phyloP scores from a whole-genome alignment of 176 grass and related monocot species.

The Lolium multiflorum region DNA sequence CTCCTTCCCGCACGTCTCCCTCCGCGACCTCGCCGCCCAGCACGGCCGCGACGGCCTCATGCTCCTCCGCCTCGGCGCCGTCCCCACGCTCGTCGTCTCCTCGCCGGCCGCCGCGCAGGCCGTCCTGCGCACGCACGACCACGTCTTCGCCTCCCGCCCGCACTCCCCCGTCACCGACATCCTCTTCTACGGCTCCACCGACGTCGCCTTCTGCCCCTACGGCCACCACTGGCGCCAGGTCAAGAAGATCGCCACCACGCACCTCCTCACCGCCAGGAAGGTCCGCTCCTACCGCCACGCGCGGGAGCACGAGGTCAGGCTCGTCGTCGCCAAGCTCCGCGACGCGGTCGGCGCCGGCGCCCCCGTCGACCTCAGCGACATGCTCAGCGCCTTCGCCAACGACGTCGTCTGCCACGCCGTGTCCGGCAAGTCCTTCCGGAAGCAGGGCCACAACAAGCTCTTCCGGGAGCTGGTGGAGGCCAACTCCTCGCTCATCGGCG shows the following conservation, averaged over 20 bases:
- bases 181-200: neutral
- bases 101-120: neutral
- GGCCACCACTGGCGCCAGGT: conserved; percentile 2
- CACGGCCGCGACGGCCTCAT: neutral
- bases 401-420: neutral
- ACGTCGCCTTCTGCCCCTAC: neutral
- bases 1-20: neutral
- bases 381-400: neutral
- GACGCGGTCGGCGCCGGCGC: neutral
- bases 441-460: neutral
- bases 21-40: neutral
- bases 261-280: neutral
- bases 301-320: neutral
- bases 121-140: neutral
- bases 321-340: neutral
- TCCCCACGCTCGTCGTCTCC: neutral
- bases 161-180: neutral
- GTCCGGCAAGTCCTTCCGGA: neutral
- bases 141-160: neutral
- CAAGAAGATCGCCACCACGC: conserved; percentile 1
- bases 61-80: neutral
- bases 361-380: neutral
- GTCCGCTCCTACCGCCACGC: neutral
- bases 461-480: neutral
- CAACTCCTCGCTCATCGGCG: neutral